Conservation (phyloP, 78 protist species). For the Ministeria vibrans region DNA sequence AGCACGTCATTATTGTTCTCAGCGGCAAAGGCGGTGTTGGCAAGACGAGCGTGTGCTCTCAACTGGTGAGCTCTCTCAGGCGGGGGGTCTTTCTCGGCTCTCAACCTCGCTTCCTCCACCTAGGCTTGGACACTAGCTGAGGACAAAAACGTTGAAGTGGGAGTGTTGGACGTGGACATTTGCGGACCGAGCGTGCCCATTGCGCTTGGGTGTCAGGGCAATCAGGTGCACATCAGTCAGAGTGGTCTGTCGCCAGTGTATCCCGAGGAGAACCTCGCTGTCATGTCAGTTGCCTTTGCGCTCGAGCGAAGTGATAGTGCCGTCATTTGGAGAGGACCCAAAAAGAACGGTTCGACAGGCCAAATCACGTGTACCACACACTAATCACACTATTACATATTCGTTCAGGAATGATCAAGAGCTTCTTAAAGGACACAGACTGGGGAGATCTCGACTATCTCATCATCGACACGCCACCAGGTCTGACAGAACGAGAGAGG, state of each 20-base stretch:
- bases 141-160: conserved; percentile 69
- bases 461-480: conserved; percentile 96
- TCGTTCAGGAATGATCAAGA: conserved; percentile 81
- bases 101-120: no score
- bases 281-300: conserved; percentile 68
- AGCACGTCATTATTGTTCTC: conserved; percentile 48
- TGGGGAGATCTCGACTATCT: conserved; percentile 96
- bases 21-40: conserved; percentile 92
- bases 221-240: conserved; percentile 2
- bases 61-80: conserved; percentile 12
- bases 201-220: conserved; percentile 33
- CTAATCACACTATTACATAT: background rate
- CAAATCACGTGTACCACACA: background rate
- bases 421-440: conserved; percentile 90
- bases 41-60: conserved; percentile 33
- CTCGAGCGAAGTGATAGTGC: conserved; percentile 32
- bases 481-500: background rate
- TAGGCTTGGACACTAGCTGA: no score
- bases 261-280: background rate
- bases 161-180: conserved; percentile 84
- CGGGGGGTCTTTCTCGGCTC: no score
- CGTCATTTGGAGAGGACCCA: conserved; percentile 81
- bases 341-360: conserved; percentile 26
- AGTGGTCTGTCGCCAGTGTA: conserved; percentile 1
- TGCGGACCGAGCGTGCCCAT: conserved; percentile 82